Percentiles rank a stretch among this genome's conserved stretches.
phyloP scores from a whole-genome alignment of 345 rosid species.

The Salix brachista region DNA sequence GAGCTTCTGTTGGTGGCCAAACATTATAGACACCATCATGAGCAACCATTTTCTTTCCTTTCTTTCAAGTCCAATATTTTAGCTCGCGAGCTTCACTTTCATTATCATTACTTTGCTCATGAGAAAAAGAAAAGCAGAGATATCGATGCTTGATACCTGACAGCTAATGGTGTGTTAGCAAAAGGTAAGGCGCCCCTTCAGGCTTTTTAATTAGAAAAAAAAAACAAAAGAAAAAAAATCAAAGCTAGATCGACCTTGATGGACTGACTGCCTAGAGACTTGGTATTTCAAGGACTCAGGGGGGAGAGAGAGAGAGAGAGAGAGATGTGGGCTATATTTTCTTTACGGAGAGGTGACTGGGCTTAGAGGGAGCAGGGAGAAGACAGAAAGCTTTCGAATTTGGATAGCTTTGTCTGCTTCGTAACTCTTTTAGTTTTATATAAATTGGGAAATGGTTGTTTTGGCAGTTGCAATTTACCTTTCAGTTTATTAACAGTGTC shows the following conservation, averaged over 20 bases:
- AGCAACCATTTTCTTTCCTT: slow-evolving; percentile 24
- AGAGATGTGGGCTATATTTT: slow-evolving; percentile 19
- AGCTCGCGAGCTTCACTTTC: not conserved
- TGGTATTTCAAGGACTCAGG: slow-evolving; percentile 3
- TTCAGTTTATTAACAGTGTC: not conserved
- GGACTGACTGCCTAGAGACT: slow-evolving; percentile 15
- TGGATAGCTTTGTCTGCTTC: slow-evolving; percentile 16
- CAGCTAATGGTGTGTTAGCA: not conserved
- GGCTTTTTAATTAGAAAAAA: slow-evolving; percentile 11
- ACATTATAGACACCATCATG: slow-evolving; percentile 13
- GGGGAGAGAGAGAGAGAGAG: slow-evolving; percentile 17
- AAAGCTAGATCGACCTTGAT: slow-evolving; percentile 11
- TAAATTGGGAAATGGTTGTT: slow-evolving; percentile 5
- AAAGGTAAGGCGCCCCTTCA: slow-evolving; percentile 20
- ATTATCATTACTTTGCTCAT: slow-evolving; percentile 23
- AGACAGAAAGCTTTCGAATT: slow-evolving; percentile 32
- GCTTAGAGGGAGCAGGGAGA: slow-evolving; percentile 5
- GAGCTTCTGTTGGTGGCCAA: slow-evolving; percentile 78
- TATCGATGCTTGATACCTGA: not conserved
- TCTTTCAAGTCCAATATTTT: not conserved
- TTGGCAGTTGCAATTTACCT: slow-evolving; percentile 27
- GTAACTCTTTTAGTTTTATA: not conserved
- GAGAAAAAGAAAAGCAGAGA: not conserved
- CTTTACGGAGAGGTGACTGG: slow-evolving; percentile 18
- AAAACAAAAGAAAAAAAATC: not conserved